Conservation (phyloP, 352 stramenopile genomes). For the Plasmopara viticola region DNA sequence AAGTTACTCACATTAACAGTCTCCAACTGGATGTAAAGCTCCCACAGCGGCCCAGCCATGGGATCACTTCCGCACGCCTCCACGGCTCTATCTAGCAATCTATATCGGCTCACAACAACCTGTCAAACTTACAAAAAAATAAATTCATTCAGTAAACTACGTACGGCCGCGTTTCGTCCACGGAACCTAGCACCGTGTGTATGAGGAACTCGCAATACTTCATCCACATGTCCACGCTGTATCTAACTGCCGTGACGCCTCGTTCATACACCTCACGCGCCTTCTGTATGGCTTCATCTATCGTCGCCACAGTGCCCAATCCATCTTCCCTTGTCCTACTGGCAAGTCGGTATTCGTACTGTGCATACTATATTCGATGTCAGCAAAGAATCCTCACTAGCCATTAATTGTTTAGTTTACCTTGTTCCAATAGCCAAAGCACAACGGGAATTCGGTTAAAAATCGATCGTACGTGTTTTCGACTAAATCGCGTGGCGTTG, state of each 20-base stretch:
- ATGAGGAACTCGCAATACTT: conserved; percentile 81
- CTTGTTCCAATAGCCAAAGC: conserved; percentile 87
- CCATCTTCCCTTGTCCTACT: conserved; percentile 38
- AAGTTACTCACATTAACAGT: conserved; percentile 55
- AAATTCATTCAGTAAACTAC: background rate
- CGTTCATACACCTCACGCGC: conserved; percentile 62
- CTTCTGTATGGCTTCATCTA: conserved; percentile 35
- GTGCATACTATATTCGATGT: conserved; percentile 42
- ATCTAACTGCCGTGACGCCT: conserved; percentile 48
- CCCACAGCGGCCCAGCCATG: conserved; percentile 63
- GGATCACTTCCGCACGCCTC: conserved; percentile 56
- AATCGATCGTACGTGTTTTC: conserved; percentile 68
- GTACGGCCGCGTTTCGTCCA: conserved; percentile 60
- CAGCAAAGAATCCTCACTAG: background rate
- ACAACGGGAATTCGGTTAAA: conserved; percentile 67
- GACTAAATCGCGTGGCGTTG: conserved; percentile 42
- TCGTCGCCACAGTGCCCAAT: conserved; percentile 28
- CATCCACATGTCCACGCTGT: conserved; percentile 82
- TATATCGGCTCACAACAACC: conserved; percentile 11
- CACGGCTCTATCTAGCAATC: conserved; percentile 49
- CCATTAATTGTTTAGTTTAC: conserved; percentile 14
- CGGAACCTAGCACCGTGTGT: conserved; percentile 43
- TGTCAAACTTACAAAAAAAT: conserved; percentile 1
- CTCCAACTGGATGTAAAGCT: conserved; percentile 74
- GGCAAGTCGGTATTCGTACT: conserved; percentile 49